phyloP scores from a whole-genome alignment of 2,329 filamentous ascomycete species.

The Cordyceps farinosa region DNA sequence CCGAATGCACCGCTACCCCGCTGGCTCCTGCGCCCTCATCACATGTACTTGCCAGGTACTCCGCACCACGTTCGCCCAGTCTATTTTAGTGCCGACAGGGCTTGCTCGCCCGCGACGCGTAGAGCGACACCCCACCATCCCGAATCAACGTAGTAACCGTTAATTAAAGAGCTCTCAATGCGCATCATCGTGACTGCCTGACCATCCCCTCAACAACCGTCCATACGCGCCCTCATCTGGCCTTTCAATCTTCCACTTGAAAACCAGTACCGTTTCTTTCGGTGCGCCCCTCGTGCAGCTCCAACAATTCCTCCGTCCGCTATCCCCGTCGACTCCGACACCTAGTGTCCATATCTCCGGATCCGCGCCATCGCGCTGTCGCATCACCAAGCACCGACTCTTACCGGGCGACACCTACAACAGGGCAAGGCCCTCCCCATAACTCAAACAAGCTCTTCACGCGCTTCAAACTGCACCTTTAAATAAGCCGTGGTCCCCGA shows the following conservation, averaged over 20 bases:
- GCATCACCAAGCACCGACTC: neutral
- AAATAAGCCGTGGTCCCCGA: constrained; percentile 86
- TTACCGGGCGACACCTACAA: neutral
- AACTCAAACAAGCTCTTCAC: constrained; percentile 23
- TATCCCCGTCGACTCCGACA: constrained; percentile 3
- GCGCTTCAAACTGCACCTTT: constrained; percentile 61
- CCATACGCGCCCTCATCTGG: neutral
- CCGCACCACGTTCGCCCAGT: neutral
- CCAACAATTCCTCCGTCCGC: neutral
- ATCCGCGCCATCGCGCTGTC: neutral
- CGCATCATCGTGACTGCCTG: neutral
- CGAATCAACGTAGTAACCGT: neutral
- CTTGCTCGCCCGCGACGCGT: constrained; percentile 12
- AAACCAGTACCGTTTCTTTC: neutral
- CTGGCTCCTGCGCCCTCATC: neutral
- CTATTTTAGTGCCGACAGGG: neutral
- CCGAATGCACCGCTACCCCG: neutral
- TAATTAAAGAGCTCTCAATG: constrained; percentile 8
- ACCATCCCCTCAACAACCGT: neutral
- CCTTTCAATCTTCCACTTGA: neutral
- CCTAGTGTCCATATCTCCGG: constrained; percentile 6
- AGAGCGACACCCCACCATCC: constrained; percentile 10
- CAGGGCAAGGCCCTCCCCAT: neutral
- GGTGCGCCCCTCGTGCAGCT: neutral
- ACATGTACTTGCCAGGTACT: constrained; percentile 11